Evolutionary conservation across 2,329 filamentous ascomycete genomes (phyloP), one percentile per base, ranked within the genome.

Genomic region (Fusarium chaquense): DNA sequence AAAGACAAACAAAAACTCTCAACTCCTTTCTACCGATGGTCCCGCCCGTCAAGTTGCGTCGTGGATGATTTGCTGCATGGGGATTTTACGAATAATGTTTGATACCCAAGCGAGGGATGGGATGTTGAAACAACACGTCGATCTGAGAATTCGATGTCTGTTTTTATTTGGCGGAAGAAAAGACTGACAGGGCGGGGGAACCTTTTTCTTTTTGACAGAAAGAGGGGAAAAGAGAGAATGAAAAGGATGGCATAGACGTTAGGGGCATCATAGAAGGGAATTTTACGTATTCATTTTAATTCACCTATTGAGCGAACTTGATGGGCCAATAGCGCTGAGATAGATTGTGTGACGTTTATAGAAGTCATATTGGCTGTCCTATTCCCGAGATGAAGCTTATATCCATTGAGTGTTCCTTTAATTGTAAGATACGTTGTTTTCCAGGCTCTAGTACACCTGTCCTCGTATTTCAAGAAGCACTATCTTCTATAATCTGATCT

Each of bases 21-120:
- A 41, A 51, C 58, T 62, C 45, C 56, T 52, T 71, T 68, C 50
- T 62, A 62, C 66, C 45, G 53, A 67, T 62, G 57, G 58, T 61
- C 56, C 62, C 40, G 41, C 52, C 49, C 30, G 66, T 67, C 53
- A 64, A 56, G 36, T 51, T 57, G 30, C 62, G 65, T 69, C 58
- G 55, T 66, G 59, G 57, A 40, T 51, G 49, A n/a, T 51, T 40
- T 40, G 36, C 36, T 40, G 63, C 67, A 65, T 65, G 67, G 67
- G 63, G 45, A 71, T 65, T 68, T 70, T 58, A 70, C 67, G 67
- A 70, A 71, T 70, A 63, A 70, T 70, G 67, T 60, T 70, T 71
- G 67, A 70, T 70, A 70, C 67, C 67, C 67, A 68, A 59, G 65
- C 62, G 65, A 70, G 56, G 38, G 33, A 20, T 20, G n/a, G 18